These are phyloP conservation scores for Ustanciosporium gigantosporum DNA, from an alignment of 1,284 basidiomycete genomes.

Conservation along the genomic window DNA sequence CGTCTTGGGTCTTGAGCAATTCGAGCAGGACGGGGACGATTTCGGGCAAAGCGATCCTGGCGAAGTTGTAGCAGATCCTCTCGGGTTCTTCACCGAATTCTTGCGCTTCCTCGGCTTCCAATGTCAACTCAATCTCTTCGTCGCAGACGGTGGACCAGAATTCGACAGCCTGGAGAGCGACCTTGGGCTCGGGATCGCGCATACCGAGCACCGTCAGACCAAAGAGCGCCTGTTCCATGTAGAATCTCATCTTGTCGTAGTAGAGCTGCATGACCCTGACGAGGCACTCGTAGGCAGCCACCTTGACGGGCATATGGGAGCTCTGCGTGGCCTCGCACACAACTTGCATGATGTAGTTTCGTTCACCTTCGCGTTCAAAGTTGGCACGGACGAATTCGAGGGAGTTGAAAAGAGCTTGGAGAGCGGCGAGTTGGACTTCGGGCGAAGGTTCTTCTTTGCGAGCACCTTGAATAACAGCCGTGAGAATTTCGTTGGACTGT, in stretches of 20 bases:
- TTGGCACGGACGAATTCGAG: constrained; percentile 97
- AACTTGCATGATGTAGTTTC: constrained; percentile 99
- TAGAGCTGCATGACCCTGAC: constrained; percentile 97
- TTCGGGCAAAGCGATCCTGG: constrained; percentile 89
- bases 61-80: constrained; percentile 85
- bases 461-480: constrained; percentile 96
- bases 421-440: constrained; percentile 93
- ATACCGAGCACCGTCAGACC: constrained; percentile 98
- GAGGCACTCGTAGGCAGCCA: constrained; percentile 77
- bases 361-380: constrained; percentile 83
- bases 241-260: constrained; percentile 98
- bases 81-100: constrained; percentile 90
- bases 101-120: constrained; percentile 89
- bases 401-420: constrained; percentile 91
- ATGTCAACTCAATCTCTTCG: constrained; percentile 89
- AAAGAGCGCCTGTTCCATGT: constrained; percentile 98
- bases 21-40: constrained; percentile 89
- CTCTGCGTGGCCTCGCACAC: constrained; percentile 97
- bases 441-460: constrained; percentile 85
- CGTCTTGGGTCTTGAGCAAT: constrained; percentile 88
- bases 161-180: constrained; percentile 94
- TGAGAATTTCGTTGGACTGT: constrained; percentile 95
- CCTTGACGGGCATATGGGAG: constrained; percentile 70
- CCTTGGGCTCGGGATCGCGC: constrained; percentile 87
- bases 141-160: constrained; percentile 99